Base-by-base conservation (phyloP, 2,329 filamentous ascomycete genomes). In the Akanthomyces uredinophilus region DNA sequence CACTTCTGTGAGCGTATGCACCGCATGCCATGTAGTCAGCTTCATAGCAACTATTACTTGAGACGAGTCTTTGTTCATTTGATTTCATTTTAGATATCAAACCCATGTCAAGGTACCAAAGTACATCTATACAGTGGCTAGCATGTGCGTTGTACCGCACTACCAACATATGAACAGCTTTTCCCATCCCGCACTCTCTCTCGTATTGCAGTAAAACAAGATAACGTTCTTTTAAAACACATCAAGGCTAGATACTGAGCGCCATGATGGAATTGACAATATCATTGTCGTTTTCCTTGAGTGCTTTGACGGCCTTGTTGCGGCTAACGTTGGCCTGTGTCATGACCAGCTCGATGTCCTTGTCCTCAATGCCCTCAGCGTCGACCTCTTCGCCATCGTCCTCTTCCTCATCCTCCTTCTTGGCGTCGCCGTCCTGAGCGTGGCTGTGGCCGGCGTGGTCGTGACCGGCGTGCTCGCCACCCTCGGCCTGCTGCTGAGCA, bases 181-280 rank as follows among this genome's bases (percentile, higher is more conserved):
- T 62, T 62, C 60, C 61, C 43, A 57, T 52, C 53, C 60, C 46
- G 37, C 46, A 18, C 55, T 58, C 20, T 61, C 52, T 61, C 56
- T 49, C 32, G 56, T 56, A 50, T 55, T 56, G 59, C 32, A 60
- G 41, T 46, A 54, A 27, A 51, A 60, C 29, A 63, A 59, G 61
- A 55, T 54, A 59, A 63, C 35, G 24, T 39, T 47, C 59, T 59
- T 60, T 76, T 29, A n/a, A 35, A 55, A 32, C 44, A 55, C 32
- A 61, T 43, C 51, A 50, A 39, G 51, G 27, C 51, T 82, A 93
- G 84, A 92, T 88, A 83, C 90, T 92, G 77, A 99, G 82, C 70
- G 94, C 93, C 95, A 99, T 99, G 83, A 99, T 99, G 72, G 95
- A 97, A 86, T 99, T 99, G 84, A 99, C 95, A 82, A 99, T 99